Evolutionary conservation across 2,329 filamentous ascomycete genomes (phyloP), one percentile per base, ranked within the genome.

Genomic region (Rhynchosporium secalis): DNA sequence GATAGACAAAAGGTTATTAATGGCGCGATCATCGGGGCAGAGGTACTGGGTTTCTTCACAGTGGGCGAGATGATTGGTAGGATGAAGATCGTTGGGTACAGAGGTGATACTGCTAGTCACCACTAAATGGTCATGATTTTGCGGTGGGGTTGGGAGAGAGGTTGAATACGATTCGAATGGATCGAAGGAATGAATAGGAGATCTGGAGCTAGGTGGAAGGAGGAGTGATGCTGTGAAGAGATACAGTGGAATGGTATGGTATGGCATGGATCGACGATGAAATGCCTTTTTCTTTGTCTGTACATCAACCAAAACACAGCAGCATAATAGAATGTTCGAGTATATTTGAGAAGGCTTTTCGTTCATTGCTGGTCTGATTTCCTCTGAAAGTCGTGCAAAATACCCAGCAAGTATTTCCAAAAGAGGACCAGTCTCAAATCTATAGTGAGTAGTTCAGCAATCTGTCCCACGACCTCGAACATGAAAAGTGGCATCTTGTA

Each of bases 41-140:
- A 99, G 81, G 84, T 92, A 56, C 79, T 99, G 70, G 95, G 95
- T 65, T 99, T 99, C 86, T 99, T 98, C 85, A 96, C 93, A 65
- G 86, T 98, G 60, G 95, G 95, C 69, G 93, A 98, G 84, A 98
- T 99, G 78, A 87, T 99, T 73, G 95, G 95, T 73, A 86, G 93
- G 74, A 86, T 95, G 81, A 98, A 99, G 89, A 78, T 99, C 71
- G 83, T 99, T 72, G 95, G 95, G 68, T 99, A 99, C 84, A 85
- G 84, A 78, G 90, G 90, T 75, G 86, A 90, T 76, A 75, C 76
- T 68, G 77, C 77, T 20, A 20, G 20, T 66, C 83, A 82, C 71
- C 80, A 81, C 68, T 83, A 87, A 33, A 77, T 85, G 86, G 70
- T 60, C 46, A 46, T 3, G 15, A 31, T 41, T 36, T 29, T 36